Evolutionary conservation across 805 yeast species (phyloP).

Genomic region (Yarrowia sp.): DNA sequence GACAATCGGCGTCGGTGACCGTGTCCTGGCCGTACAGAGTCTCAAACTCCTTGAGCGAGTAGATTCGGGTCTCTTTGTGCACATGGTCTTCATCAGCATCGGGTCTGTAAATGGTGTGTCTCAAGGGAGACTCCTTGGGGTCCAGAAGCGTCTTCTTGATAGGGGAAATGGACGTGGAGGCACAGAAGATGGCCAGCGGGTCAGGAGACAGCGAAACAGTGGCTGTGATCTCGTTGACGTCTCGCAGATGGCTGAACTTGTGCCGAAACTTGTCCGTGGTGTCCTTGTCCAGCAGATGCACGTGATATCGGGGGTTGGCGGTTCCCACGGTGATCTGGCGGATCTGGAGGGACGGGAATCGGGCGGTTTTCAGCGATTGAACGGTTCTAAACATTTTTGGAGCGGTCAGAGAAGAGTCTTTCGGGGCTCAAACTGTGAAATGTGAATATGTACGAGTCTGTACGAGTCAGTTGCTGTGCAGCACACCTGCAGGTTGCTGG

Average conservation of each 20-base stretch:
- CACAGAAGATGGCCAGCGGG: conserved; percentile 33
- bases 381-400: conserved; percentile 15
- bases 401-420: not conserved
- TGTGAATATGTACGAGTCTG: not conserved
- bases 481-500: conserved; percentile 2
- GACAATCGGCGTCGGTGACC: conserved; percentile 19
- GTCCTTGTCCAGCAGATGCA: conserved; percentile 42
- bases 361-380: conserved; percentile 2
- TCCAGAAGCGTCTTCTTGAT: conserved; percentile 17
- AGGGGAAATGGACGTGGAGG: conserved; percentile 8
- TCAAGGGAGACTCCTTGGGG: conserved; percentile 12
- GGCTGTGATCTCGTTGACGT: conserved; percentile 27
- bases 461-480: conserved; percentile 6
- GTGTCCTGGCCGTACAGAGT: conserved; percentile 23
- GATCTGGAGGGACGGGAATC: not conserved
- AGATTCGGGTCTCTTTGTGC: conserved; percentile 27
- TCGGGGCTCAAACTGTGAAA: not conserved
- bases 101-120: conserved; percentile 42
- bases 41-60: conserved; percentile 22
- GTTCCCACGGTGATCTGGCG: conserved; percentile 35
- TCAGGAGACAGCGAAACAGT: conserved; percentile 18
- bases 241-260: conserved; percentile 16
- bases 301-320: conserved; percentile 36
- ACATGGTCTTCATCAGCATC: conserved; percentile 40
- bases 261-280: conserved; percentile 40